Evolutionary conservation across 495 filamentous ascomycete species (phyloP).

Genomic region (Baudoinia panamericana): DNA sequence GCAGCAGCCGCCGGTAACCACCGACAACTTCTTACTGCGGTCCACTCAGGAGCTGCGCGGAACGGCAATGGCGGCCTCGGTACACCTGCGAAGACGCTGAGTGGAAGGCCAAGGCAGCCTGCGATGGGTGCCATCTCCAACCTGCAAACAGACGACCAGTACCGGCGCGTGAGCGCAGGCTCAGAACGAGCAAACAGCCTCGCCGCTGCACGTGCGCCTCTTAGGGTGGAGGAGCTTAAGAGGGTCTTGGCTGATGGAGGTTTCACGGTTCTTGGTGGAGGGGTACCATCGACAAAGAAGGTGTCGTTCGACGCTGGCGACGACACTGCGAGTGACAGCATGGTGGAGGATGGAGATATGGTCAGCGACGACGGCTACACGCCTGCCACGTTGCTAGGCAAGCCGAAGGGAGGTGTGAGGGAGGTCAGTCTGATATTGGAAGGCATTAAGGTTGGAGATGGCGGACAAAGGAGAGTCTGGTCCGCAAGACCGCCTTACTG

Average conservation of each 20-base stretch:
- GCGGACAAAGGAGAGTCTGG: neutral
- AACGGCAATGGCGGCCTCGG: constrained; percentile 1
- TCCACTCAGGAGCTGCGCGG: constrained; percentile 1
- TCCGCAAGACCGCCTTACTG: constrained; percentile 6
- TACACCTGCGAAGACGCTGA: constrained; percentile 36
- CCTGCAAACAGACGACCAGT: constrained; percentile 8
- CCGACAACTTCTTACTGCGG: constrained; percentile 12
- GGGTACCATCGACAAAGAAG: constrained; percentile 1
- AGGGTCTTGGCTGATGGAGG: constrained; percentile 47
- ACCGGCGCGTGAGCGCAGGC: constrained; percentile 9
- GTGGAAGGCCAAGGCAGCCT: constrained; percentile 10
- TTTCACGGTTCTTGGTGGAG: constrained; percentile 2
- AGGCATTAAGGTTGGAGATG: constrained; percentile 3
- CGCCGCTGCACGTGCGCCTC: constrained; percentile 29
- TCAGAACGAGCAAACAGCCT: constrained; percentile 26
- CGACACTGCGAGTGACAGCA: constrained; percentile 26
- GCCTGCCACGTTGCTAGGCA: neutral
- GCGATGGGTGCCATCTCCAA: neutral
- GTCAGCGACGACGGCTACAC: constrained; percentile 9
- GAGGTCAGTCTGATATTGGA: constrained; percentile 4
- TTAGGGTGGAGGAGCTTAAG: constrained; percentile 77
- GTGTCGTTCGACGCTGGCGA: too few species aligned
- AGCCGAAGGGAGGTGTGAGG: neutral
- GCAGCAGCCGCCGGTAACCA: constrained; percentile 10
- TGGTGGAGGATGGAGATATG: constrained; percentile 21